Evolutionary conservation across 2,329 filamentous ascomycete genomes (phyloP), one percentile per base, ranked within the genome.

Genomic region (Neofusicoccum parvum): DNA sequence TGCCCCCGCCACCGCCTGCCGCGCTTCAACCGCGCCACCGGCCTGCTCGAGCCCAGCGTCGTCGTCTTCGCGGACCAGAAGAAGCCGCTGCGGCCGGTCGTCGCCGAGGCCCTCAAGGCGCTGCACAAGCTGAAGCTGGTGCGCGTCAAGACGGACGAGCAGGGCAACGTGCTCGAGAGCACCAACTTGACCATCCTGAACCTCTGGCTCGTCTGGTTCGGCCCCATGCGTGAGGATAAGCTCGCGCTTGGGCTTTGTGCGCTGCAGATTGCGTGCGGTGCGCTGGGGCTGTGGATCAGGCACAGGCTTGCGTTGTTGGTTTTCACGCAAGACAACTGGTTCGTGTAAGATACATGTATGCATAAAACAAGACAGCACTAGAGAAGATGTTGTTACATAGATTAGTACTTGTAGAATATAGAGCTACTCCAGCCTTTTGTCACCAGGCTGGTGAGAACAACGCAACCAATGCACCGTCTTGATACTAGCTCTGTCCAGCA

Each of bases 111-210:
- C 11, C 79, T 99, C 69, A 89, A 87, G 72, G 70, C 94, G 15
- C 82, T 98, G 65, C 86, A 88, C 71, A 83, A 81, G 68, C 74
- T 97, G 65, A 85, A 83, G 67, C 81, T 98, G 60, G 76, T 97
- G 64, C 84, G 87, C 53, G 80, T 97, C 48, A 87, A 83, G 67
- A 85, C 83, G 59, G 88, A 94, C 73, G 82, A 87, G 41, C 80
- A 89, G 64, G 92, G 91, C 9, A 80, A 84, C 69, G 90, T 98
- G 71, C 81, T 87, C 27, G 90, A 95, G 78, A 94, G 89, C 20
- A 92, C 88, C 69, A 99, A 99, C 78, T 85, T 99, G 68, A 99
- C 95, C 9, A 86, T 99, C 54, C 83, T 99, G 70, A 99, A 99
- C 76, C 85, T 99, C 65, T 99, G 94, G 94, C 83, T 99, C 68